These are phyloP conservation scores for Gossypium aridum DNA, from an alignment of 441 rosid species.

Conservation along the genomic window DNA sequence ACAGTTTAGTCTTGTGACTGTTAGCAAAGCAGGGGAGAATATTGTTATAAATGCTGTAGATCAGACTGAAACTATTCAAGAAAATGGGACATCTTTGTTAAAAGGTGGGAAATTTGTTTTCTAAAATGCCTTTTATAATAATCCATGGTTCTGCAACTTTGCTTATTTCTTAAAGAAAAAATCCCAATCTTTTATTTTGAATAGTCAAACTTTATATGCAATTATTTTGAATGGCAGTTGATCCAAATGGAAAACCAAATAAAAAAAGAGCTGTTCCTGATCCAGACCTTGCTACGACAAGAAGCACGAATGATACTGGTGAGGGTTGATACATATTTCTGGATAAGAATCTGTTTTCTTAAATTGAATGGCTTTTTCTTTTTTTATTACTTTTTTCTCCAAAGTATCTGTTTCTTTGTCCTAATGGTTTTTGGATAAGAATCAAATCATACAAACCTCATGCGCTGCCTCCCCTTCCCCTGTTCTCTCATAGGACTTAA, in stretches of 20 bases:
- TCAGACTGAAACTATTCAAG: constrained; percentile 17
- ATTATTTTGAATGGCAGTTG: constrained; percentile 22
- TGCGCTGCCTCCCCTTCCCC: background rate
- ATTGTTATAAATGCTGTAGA: constrained; percentile 25
- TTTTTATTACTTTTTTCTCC: background rate
- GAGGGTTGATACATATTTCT: constrained; percentile 9
- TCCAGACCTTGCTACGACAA: constrained; percentile 28
- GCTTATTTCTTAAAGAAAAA: constrained; percentile 3
- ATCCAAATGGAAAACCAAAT: constrained; percentile 39
- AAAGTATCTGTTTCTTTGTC: background rate
- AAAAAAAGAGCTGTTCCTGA: constrained; percentile 61
- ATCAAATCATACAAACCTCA: background rate
- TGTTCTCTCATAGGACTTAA: background rate
- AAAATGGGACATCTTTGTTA: constrained; percentile 5
- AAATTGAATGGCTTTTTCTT: background rate
- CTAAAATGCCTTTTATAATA: background rate
- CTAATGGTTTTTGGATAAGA: background rate
- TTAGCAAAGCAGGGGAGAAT: constrained; percentile 25
- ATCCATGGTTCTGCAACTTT: background rate
- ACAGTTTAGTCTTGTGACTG: constrained; percentile 22
- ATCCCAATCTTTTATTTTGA: background rate
- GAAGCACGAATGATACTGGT: constrained; percentile 33
- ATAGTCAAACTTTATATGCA: background rate
- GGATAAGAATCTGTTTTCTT: background rate
- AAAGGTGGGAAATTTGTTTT: constrained; percentile 19